Conservation (phyloP, 164 flowering plant species). For the Tetracentron sinense region DNA sequence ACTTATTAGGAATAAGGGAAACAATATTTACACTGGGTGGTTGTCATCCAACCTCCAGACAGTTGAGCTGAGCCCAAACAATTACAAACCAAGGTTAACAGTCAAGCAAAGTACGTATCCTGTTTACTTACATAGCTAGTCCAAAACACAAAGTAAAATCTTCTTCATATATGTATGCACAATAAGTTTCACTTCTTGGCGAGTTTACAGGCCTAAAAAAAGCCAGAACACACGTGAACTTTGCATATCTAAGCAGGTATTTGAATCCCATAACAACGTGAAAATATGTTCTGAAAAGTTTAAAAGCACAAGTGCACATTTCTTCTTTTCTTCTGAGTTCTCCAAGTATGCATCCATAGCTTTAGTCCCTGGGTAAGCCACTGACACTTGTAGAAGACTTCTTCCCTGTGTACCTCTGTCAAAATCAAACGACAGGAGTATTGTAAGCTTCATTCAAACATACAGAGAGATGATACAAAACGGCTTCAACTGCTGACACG, state of each 20-base stretch:
- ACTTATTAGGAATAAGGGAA: no score
- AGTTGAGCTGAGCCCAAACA: no score
- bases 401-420: constrained; percentile 52
- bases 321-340: constrained; percentile 1
- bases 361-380: constrained; percentile 36
- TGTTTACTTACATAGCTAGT: no score
- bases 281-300: constrained; percentile 7
- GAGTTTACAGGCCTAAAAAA: background rate
- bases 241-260: background rate
- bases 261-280: background rate
- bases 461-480: no score
- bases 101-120: no score
- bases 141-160: no score
- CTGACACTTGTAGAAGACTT: constrained; percentile 32
- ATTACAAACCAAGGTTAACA: no score
- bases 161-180: constrained; percentile 9
- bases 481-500: background rate
- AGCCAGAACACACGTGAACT: constrained; percentile 1
- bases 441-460: no score
- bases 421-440: background rate
- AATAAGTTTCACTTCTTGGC: background rate
- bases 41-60: no score
- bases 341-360: background rate
- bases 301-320: constrained; percentile 7
- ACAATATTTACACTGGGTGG: no score